These are phyloP conservation scores for Eurotiales sp. DNA, from an alignment of 2,329 filamentous ascomycete species.

Conservation along the genomic window DNA sequence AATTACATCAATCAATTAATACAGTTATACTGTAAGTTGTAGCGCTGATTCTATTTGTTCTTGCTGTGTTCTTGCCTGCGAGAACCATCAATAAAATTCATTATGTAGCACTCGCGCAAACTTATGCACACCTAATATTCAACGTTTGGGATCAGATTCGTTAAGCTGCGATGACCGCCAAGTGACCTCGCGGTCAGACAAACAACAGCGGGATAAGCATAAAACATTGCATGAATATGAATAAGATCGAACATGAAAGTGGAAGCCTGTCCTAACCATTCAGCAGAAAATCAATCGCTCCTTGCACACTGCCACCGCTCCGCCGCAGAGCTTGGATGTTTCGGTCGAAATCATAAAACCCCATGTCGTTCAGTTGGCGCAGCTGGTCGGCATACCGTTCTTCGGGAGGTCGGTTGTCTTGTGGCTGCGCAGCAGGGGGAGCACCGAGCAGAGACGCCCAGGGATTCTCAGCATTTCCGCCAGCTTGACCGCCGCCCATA, in stretches of 20 bases:
- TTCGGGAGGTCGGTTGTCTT: conserved; percentile 85
- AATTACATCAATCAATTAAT: no score
- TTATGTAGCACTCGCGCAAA: neutral
- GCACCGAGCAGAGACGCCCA: conserved; percentile 50
- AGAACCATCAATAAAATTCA: no score
- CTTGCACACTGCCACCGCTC: conserved; percentile 90
- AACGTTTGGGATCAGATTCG: neutral
- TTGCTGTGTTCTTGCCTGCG: no score
- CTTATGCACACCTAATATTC: conserved; percentile 11
- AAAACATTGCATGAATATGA: neutral
- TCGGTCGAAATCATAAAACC: conserved; percentile 92
- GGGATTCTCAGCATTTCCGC: conserved; percentile 33
- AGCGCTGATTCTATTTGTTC: no score
- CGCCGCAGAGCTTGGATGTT: conserved; percentile 85
- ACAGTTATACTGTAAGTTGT: no score
- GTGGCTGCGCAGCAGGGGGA: conserved; percentile 50
- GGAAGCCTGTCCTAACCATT: conserved; percentile 21
- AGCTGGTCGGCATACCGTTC: conserved; percentile 89
- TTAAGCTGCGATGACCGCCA: neutral
- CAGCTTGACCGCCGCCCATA: conserved; percentile 37
- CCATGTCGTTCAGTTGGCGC: conserved; percentile 95
- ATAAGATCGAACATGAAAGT: conserved; percentile 21
- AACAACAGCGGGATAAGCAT: neutral
- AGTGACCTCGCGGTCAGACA: neutral
- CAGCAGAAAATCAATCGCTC: conserved; percentile 51